Base-by-base conservation (phyloP, 2,329 filamentous ascomycete genomes). In the Setomelanomma holmii region DNA sequence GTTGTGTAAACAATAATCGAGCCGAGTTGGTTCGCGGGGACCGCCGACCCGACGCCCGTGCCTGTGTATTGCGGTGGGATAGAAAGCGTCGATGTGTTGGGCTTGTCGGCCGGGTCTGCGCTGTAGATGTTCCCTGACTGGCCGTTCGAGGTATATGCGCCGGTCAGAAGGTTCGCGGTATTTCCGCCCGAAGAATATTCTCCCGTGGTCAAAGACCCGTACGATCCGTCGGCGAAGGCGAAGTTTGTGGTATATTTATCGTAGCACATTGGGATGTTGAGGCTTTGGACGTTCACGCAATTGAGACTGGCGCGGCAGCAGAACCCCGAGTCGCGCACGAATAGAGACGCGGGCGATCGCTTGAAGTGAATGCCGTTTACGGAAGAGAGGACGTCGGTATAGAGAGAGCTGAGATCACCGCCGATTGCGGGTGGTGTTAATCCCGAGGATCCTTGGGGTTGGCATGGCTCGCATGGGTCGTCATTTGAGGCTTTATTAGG, bases 171-270 rank as follows among this genome's bases (percentile, higher is more conserved):
- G 58, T 82, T 79, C n/a, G 75, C 76, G 1, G 50, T 67, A 21
- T 73, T 71, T 20, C 73, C 73, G 7, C 62, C 60, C 3, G 74
- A 75, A n/a, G 56, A 72, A 60, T 80, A 82, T 14, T 75, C 57
- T 11, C 79, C 80, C 0, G 69, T 72, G 1, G 71, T 73, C n/a
- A 82, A 66, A 2, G 75, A 79, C 11, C 80, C 80, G 45, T 73
- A 79, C 14, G 78, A 78, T 27, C 75, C 75, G 51, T 80, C 79
- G 2, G 76, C 66, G 42, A 82, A 77, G 46, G 75, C 75, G 60
- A 69, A 82, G 56, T 82, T 78, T 16, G 80, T 83, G 4, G 80
- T 82, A 68, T 80, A 82, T 48, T 75, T 76, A 64, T 82, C 80
- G 68, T 81, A 82, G 70, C 80, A 82, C 67, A 82, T 79, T 2